Conservation (phyloP, 352 stramenopile species). For the Phytophthora nicotianae region DNA sequence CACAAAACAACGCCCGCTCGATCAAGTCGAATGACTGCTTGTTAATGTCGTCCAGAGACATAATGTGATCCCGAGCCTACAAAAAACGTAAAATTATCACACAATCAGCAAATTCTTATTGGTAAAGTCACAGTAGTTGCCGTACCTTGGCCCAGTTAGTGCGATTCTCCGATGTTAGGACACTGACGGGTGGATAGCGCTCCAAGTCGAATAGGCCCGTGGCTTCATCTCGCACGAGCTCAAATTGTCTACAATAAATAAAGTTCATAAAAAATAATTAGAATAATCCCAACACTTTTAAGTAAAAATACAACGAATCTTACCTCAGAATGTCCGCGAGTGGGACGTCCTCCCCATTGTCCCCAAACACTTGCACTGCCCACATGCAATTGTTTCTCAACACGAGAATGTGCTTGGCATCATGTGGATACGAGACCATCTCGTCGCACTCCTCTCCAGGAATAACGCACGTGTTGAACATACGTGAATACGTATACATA, state of each 20-base stretch:
- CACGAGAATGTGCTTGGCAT: constrained; percentile 94
- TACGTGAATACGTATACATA: constrained; percentile 94
- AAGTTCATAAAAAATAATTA: neutral
- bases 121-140: neutral
- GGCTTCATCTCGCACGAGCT: constrained; percentile 84
- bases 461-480: constrained; percentile 97
- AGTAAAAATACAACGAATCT: neutral
- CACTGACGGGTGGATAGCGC: constrained; percentile 90
- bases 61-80: constrained; percentile 80
- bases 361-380: constrained; percentile 79
- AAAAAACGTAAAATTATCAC: neutral
- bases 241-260: constrained; percentile 63
- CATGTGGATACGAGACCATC: constrained; percentile 88
- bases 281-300: neutral
- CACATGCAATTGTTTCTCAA: constrained; percentile 92
- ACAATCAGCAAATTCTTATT: neutral
- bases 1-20: constrained; percentile 92
- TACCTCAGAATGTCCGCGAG: constrained; percentile 81
- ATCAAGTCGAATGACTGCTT: constrained; percentile 92
- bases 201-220: constrained; percentile 87
- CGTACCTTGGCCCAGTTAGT: constrained; percentile 94
- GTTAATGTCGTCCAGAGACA: constrained; percentile 87
- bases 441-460: constrained; percentile 90
- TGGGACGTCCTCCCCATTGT: constrained; percentile 69
- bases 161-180: constrained; percentile 95